A percentile compares a stretch with the other conserved stretches of the same genome.
Conservation (phyloP, 331 rosid genomes). For the Stylosanthes scabra region DNA sequence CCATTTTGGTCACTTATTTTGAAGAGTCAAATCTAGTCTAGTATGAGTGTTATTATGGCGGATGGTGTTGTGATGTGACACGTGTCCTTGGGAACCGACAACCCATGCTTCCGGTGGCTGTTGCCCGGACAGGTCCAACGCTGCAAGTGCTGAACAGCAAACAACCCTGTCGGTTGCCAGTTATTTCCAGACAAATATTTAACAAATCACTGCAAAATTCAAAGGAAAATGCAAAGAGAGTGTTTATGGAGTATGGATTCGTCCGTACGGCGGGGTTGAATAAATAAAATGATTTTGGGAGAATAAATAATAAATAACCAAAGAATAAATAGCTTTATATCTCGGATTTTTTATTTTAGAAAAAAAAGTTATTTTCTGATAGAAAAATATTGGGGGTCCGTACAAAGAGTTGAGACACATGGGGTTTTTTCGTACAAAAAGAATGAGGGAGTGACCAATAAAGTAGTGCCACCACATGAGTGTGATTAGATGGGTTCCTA, state of each 20-base stretch:
- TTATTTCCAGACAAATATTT: slow-evolving; percentile 43
- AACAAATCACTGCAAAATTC: neutral
- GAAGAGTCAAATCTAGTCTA: slow-evolving; percentile 41
- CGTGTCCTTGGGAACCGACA: slow-evolving; percentile 49
- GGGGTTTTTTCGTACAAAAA: slow-evolving; percentile 6
- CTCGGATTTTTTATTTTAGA: too few relatives aligned
- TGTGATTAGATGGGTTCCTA: neutral
- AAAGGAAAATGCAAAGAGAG: neutral
- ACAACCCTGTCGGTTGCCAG: slow-evolving; percentile 83
- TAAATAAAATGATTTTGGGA: too few relatives aligned
- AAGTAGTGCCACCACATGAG: neutral
- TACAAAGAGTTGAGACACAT: slow-evolving; percentile 1
- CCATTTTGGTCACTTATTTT: neutral
- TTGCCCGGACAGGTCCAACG: slow-evolving; percentile 9
- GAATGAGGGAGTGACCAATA: neutral
- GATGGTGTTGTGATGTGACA: slow-evolving; percentile 22
- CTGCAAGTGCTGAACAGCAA: slow-evolving; percentile 35
- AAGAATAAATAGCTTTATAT: too few relatives aligned
- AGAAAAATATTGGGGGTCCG: slow-evolving; percentile 2
- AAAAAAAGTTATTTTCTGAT: too few relatives aligned
- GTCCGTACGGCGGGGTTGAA: too few relatives aligned
- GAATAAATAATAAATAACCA: too few relatives aligned
- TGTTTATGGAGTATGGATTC: too few relatives aligned
- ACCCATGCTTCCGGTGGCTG: slow-evolving; percentile 67
- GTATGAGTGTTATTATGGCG: slow-evolving; percentile 34